phyloP scores from a whole-genome alignment of 1,284 basidiomycete species.

The Dichomitus squalens region DNA sequence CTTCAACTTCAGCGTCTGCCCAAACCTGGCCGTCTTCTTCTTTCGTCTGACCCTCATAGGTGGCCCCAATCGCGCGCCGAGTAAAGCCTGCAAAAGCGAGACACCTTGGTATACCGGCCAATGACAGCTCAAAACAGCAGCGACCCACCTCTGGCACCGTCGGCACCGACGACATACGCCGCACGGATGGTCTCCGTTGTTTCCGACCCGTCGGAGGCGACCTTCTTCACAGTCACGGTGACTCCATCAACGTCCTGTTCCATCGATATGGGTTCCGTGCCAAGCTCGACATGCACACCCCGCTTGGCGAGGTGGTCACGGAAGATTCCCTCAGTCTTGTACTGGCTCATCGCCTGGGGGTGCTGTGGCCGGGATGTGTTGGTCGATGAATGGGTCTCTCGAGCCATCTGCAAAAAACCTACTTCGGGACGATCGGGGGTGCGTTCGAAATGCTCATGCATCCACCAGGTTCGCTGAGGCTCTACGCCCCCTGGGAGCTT shows the following conservation, averaged over 20 bases:
- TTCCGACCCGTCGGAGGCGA: conserved; percentile 3
- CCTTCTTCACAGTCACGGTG: conserved; percentile 15
- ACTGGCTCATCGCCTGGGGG: conserved; percentile 6
- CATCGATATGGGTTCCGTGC: conserved; percentile 30
- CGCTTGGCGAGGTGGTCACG: conserved; percentile 31
- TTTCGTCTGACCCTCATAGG: conserved; percentile 36
- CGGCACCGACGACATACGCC: conserved; percentile 38
- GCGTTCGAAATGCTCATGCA: conserved; percentile 2
- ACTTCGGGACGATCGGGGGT: conserved; percentile 29
- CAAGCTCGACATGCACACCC: conserved; percentile 33
- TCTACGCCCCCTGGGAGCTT: conserved; percentile 24
- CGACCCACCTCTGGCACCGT: conserved; percentile 38
- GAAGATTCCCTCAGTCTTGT: conserved; percentile 34
- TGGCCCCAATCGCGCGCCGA: conserved; percentile 32
- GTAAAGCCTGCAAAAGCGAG: conserved; percentile 25
- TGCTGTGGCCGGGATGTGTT: background rate
- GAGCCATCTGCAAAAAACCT: background rate
- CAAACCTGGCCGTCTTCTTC: conserved; percentile 33
- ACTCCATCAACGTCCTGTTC: conserved; percentile 32
- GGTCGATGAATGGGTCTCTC: background rate
- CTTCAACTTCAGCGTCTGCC: conserved; percentile 35
- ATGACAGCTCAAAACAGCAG: background rate
- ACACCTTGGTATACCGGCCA: background rate
- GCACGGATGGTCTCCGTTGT: conserved; percentile 14
- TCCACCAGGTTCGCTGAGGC: conserved; percentile 8